phyloP scores from a whole-genome alignment of 148 eudicot species.

The Rhododendron mucronatum region DNA sequence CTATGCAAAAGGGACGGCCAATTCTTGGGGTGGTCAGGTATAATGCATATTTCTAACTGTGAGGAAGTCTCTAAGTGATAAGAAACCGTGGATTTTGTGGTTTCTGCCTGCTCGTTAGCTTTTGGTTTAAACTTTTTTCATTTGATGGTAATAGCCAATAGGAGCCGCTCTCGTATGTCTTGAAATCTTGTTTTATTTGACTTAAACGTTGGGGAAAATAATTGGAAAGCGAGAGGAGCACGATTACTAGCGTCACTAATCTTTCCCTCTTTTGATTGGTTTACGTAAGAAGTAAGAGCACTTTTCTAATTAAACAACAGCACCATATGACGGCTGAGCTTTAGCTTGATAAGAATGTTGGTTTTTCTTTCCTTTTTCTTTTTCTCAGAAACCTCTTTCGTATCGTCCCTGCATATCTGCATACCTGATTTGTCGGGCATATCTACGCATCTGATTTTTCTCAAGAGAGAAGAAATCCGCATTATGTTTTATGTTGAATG shows the following conservation, averaged over 20 bases:
- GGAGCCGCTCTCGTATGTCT: neutral
- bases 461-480: neutral
- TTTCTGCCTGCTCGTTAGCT: neutral
- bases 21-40: constrained; percentile 83
- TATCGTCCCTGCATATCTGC: neutral
- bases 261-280: neutral
- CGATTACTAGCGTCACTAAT: neutral
- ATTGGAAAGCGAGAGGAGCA: neutral
- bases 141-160: neutral
- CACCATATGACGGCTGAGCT: neutral
- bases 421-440: neutral
- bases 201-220: neutral
- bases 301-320: neutral
- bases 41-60: neutral
- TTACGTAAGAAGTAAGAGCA: neutral
- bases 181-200: neutral
- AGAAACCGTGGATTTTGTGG: neutral
- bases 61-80: neutral
- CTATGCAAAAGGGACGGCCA: constrained; percentile 59
- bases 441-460: neutral
- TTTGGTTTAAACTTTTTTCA: neutral
- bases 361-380: neutral
- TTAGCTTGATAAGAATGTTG: neutral
- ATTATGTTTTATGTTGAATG: neutral
- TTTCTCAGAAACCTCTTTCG: neutral